Evolutionary conservation across 345 rosid species (phyloP).

Genomic region (Cardamine occulta): DNA sequence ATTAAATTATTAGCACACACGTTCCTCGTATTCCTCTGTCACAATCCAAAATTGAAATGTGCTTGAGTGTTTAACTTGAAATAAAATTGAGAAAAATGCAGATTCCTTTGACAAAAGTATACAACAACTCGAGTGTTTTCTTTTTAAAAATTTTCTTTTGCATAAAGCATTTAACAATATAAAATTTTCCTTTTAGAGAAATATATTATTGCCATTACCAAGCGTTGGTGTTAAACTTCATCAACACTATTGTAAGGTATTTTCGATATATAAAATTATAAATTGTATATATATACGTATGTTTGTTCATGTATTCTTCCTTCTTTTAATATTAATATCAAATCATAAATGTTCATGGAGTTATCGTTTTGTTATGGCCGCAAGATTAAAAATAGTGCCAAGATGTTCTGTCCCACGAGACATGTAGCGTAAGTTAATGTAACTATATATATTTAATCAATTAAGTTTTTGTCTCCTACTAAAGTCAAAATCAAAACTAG

Average conservation of each 20-base stretch:
- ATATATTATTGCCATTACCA: background rate
- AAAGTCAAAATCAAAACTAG: conserved; percentile 33
- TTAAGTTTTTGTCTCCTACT: conserved; percentile 11
- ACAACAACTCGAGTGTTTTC: background rate
- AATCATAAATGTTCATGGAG: background rate
- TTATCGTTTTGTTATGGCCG: conserved; percentile 14
- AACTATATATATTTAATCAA: conserved; percentile 15
- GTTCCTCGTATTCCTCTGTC: background rate
- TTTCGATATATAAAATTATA: no score
- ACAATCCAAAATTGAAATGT: background rate
- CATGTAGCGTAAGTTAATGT: conserved; percentile 35
- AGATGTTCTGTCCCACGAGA: conserved; percentile 29
- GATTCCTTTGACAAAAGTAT: conserved; percentile 5
- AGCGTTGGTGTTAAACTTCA: no score
- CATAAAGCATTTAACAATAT: background rate
- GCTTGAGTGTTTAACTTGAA: conserved; percentile 2
- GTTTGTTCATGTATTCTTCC: no score
- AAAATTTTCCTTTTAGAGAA: background rate
- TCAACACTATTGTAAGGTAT: no score
- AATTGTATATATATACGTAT: no score
- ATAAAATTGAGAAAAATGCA: background rate
- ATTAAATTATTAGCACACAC: background rate
- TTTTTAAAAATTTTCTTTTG: background rate
- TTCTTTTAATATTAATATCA: background rate
- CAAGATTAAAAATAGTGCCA: conserved; percentile 16